phyloP scores from a whole-genome alignment of 2,329 filamentous ascomycete genomes.

The Scedosporium apiospermum region DNA sequence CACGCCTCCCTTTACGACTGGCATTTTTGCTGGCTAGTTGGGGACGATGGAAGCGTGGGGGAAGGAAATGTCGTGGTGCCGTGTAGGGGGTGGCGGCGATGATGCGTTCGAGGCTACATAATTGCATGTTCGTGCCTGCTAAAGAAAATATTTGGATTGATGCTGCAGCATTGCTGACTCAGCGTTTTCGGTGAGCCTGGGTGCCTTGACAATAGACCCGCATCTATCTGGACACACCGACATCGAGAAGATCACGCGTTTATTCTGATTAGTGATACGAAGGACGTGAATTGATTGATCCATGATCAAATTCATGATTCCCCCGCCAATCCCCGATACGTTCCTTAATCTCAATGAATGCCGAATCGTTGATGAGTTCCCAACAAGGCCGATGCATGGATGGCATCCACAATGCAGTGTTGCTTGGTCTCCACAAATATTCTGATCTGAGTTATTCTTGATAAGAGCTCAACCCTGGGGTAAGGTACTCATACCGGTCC shows the following conservation, averaged over 20 bases:
- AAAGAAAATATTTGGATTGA: neutral
- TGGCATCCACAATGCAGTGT: too few species aligned
- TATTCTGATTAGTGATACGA: neutral
- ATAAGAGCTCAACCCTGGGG: too few species aligned
- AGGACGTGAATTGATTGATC: neutral
- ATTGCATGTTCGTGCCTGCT: neutral
- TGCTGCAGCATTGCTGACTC: neutral
- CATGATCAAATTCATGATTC: too few species aligned
- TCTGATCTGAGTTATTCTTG: too few species aligned
- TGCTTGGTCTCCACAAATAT: too few species aligned
- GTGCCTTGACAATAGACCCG: neutral
- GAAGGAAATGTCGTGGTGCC: neutral
- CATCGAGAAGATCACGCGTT: neutral
- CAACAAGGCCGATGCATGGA: too few species aligned
- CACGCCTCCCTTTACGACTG: slow-evolving; percentile 65
- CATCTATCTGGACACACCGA: neutral
- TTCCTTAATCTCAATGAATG: too few species aligned
- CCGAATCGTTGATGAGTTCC: too few species aligned
- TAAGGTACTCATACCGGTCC: too few species aligned
- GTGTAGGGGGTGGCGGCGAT: neutral
- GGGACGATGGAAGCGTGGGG: neutral
- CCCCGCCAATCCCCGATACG: too few species aligned
- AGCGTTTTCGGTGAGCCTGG: neutral
- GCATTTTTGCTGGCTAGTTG: slow-evolving; percentile 36
- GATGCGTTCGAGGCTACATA: neutral